Base-by-base conservation (phyloP, 2,329 filamentous ascomycete genomes). In the Xylaria sp. region DNA sequence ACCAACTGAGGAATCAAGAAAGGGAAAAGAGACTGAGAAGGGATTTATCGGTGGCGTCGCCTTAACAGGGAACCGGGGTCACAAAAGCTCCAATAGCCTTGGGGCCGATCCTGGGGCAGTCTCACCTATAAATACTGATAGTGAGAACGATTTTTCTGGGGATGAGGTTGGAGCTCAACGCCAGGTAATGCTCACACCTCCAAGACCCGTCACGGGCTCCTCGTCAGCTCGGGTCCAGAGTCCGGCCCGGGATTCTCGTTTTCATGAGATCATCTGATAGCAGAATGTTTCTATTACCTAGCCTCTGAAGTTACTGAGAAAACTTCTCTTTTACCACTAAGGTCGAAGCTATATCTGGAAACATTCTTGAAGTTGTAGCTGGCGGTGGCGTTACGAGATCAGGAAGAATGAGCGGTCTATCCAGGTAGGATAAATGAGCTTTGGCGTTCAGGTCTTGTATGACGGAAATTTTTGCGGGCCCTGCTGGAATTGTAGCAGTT, bases 191-290 rank as follows among this genome's bases (percentile, higher is more conserved):
- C 68, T 84, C 13, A 79, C 79, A 28, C 79, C 83, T 9, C 84
- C 83, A 1, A 75, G 76, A 13, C 77, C 75, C 1, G 77, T 84
- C 7, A 74, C 72, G 40, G 80, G 81, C 13, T 72, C 76, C 17
- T 75, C 73, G 0, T 71, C 71, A 23, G 77, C 78, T n/a, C 79
- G 81, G 57, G 83, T 83, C 56, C 82, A 81, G 60, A 89, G 87
- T 76, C 87, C 87, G 0, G 83, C 79, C 4, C 80, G 88, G 62
- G 86, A 87, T 69, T 88, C 88, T 46, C 86, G 82, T 72, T 91
- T 91, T 72, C 81, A 81, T 57, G 89, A 91, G 79, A 85, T 86
- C 70, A 83, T 90, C 64, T 77, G 57, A 73, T 51, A 46, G 33
- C 4, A 17, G 20, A 9, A 40, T 3, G 31, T 11, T n/a, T 4